Evolutionary conservation across 2,329 filamentous ascomycete species (phyloP).

Genomic region (Lecanoromycetidae sp.): DNA sequence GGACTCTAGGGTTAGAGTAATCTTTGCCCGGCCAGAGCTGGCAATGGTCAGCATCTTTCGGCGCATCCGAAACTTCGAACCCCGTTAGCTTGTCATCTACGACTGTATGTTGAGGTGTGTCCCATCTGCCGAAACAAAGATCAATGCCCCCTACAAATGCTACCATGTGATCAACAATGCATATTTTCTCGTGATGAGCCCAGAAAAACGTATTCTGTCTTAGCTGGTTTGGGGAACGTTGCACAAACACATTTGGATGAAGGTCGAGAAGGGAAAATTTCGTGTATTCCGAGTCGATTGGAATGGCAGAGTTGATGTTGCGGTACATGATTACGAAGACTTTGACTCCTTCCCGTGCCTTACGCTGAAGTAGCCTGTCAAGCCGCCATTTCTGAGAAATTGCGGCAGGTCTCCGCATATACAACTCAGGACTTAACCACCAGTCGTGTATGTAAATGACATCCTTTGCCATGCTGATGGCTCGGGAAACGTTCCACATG

Average conservation of each 20-base stretch:
- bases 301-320: conserved; percentile 92
- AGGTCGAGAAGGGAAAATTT: conserved; percentile 92
- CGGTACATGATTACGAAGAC: conserved; percentile 96
- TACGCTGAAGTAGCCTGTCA: conserved; percentile 82
- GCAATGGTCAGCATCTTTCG: conserved; percentile 84
- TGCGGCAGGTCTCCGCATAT: conserved; percentile 82
- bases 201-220: conserved; percentile 99
- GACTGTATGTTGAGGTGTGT: conserved; percentile 82
- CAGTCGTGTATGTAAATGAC: conserved; percentile 99
- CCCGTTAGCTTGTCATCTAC: conserved; percentile 91
- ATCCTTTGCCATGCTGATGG: conserved; percentile 92
- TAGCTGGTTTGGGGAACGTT: conserved; percentile 92
- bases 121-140: conserved; percentile 94
- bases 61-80: conserved; percentile 65
- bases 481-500: conserved; percentile 98
- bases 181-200: conserved; percentile 97
- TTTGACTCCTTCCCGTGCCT: conserved; percentile 90
- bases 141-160: conserved; percentile 94
- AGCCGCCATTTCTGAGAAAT: conserved; percentile 98
- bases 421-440: conserved; percentile 95
- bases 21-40: conserved; percentile 97
- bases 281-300: conserved; percentile 96
- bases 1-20: conserved; percentile 90
- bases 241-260: conserved; percentile 91
- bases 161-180: conserved; percentile 87